A percentile compares a stretch with the other conserved stretches of the same genome.
phyloP scores from a whole-genome alignment of 2,329 filamentous ascomycete genomes.

The Arthrobotrys musiformis region DNA sequence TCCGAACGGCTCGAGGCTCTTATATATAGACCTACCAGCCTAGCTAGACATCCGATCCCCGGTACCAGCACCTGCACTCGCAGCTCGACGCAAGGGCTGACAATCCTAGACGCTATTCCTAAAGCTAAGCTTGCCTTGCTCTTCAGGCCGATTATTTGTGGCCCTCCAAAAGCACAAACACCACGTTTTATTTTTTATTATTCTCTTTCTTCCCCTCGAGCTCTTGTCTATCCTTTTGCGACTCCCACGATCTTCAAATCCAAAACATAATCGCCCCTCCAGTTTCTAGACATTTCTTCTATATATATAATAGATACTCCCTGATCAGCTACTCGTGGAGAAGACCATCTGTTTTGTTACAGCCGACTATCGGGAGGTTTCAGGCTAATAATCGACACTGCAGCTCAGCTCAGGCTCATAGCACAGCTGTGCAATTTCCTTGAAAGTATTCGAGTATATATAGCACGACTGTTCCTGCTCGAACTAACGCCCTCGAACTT shows the following conservation, averaged over 20 bases:
- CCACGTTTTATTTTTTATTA: constrained; percentile 3
- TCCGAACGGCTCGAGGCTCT: constrained; percentile 10
- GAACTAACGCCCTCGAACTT: constrained; percentile 18
- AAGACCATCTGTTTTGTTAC: no score
- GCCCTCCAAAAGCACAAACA: not conserved
- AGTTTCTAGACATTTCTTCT: no score
- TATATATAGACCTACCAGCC: not conserved
- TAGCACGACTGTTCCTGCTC: not conserved
- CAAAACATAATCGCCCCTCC: not conserved
- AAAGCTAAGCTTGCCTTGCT: not conserved
- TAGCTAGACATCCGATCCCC: constrained; percentile 8
- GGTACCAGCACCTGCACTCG: constrained; percentile 3
- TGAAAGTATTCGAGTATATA: no score
- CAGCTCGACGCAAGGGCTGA: constrained; percentile 15
- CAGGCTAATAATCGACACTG: no score
- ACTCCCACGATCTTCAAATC: not conserved
- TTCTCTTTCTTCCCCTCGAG: not conserved
- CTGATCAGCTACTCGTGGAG: no score
- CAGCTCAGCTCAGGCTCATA: constrained; percentile 10
- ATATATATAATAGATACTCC: no score
- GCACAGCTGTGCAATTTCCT: no score
- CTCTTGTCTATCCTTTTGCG: not conserved
- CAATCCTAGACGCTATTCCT: constrained; percentile 20
- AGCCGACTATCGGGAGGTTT: no score
- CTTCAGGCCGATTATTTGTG: not conserved